A percentile compares a stretch with the other conserved stretches of the same genome.
Evolutionary conservation across 768 basidiomycete genomes (phyloP).

Genomic region (Lentinus tigrinus): DNA sequence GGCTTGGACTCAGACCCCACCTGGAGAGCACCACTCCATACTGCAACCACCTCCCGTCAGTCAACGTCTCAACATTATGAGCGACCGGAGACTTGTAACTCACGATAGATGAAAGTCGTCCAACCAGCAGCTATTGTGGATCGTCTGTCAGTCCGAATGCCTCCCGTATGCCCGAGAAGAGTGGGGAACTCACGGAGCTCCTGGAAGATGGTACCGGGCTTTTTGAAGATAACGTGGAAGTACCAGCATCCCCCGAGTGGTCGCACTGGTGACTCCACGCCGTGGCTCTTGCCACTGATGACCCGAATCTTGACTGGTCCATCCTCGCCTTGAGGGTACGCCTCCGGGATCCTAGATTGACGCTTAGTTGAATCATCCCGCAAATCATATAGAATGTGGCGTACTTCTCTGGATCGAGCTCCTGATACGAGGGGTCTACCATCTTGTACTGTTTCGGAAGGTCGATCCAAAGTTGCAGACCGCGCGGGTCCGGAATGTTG

Average conservation of each 20-base stretch:
- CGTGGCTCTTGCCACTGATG: slow-evolving; percentile 87
- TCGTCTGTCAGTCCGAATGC: not conserved
- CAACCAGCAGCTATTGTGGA: slow-evolving; percentile 64
- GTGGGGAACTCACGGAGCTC: slow-evolving; percentile 59
- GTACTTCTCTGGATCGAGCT: slow-evolving; percentile 64
- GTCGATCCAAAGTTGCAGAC: slow-evolving; percentile 88
- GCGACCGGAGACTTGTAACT: slow-evolving; percentile 26
- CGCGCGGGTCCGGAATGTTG: slow-evolving; percentile 70
- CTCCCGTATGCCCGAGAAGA: not conserved
- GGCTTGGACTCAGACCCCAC: slow-evolving; percentile 52
- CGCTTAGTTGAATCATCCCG: not conserved
- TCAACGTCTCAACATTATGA: not conserved
- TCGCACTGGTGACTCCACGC: slow-evolving; percentile 82
- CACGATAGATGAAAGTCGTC: slow-evolving; percentile 88
- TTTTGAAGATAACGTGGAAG: slow-evolving; percentile 73
- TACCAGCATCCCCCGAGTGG: slow-evolving; percentile 95
- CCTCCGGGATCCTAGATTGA: slow-evolving; percentile 59
- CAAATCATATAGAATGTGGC: slow-evolving; percentile 15
- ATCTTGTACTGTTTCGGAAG: slow-evolving; percentile 82
- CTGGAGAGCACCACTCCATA: slow-evolving; percentile 62
- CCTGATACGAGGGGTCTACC: slow-evolving; percentile 84
- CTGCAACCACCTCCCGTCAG: slow-evolving; percentile 32
- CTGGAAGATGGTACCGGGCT: slow-evolving; percentile 71
- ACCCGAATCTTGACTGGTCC: slow-evolving; percentile 75
- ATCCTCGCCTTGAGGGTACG: slow-evolving; percentile 67